Evolutionary conservation across 2,329 filamentous ascomycete species (phyloP), one percentile per base, ranked within the genome.

Genomic region (Sclerotinia subarctica): DNA sequence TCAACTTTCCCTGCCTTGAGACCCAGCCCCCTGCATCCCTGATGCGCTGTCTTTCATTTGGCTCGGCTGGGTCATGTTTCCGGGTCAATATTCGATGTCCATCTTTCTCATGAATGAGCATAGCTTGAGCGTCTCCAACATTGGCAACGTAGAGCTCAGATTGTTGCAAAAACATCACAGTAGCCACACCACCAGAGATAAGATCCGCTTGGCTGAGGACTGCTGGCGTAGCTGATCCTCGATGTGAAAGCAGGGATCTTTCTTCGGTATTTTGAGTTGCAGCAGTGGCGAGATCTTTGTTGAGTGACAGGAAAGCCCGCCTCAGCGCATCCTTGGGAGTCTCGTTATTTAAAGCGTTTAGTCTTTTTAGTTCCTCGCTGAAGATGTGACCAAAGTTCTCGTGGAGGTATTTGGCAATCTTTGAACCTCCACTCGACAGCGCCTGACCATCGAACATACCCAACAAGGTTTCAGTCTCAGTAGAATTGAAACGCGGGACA

Each of bases 391-490:
- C 91, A 79, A 99, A 97, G 76, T 97, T 94, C 80, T 99, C 95
- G 77, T 99, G 94, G 42, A 99, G 82, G 75, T 92, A 99, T 78
- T 97, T 98, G 72, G 95, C 94, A 73, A 99, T 92, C 81, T 96
- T 96, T 70, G 94, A 97, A 54, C 95, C 96, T 70, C 94, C 92
- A 70, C 88, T 93, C 2, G 92, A 92, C 68, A 96, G 84, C n/a
- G 90, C 87, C 77, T 97, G 92, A 4, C 95, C 95, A 77, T 99
- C 96, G 76, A 99, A 99, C 79, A 99, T 85, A n/a, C 94, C 95
- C 57, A 99, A 81, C 1, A 99, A 84, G 56, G 92, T 94, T 78
- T 98, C 94, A 54, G 92, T 90, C 73, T 98, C 93, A 64, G 91
- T 92, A 21, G 93, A 91, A 76, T 94, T 91, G 81, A 97, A 95